Conservation (phyloP, 176 grass and related monocot genomes). For the Bonia amplexicaulis region DNA sequence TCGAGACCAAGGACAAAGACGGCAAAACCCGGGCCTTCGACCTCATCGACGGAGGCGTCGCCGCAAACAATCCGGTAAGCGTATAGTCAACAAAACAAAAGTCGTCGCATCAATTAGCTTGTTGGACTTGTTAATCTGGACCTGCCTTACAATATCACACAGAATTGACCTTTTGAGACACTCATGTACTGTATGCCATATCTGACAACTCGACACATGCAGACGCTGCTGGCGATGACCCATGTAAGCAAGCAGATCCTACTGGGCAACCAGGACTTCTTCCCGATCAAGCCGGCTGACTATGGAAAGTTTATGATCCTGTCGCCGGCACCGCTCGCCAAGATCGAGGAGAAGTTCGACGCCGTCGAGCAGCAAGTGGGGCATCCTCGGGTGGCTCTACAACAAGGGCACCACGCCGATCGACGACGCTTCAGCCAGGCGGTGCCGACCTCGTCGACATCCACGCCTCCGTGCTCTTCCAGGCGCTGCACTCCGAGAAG, state of each 20-base stretch:
- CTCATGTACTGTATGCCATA: background rate
- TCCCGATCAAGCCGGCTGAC: constrained; percentile 29
- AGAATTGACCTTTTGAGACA: too few species aligned
- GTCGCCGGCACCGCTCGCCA: constrained; percentile 42
- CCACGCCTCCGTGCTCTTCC: constrained; percentile 49
- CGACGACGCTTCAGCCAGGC: constrained; percentile 50
- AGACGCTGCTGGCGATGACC: constrained; percentile 55
- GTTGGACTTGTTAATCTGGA: background rate
- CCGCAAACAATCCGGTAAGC: constrained; percentile 65
- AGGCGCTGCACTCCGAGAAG: constrained; percentile 23
- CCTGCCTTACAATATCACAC: too few species aligned
- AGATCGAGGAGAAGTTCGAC: constrained; percentile 40
- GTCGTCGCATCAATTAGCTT: background rate
- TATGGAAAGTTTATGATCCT: constrained; percentile 54
- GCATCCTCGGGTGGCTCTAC: constrained; percentile 45
- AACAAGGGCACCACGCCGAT: constrained; percentile 41
- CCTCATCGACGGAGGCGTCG: constrained; percentile 65
- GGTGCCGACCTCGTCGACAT: constrained; percentile 67
- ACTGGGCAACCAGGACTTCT: constrained; percentile 34
- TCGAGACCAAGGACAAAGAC: constrained; percentile 35
- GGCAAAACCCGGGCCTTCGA: constrained; percentile 50
- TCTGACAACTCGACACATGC: background rate
- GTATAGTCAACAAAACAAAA: background rate
- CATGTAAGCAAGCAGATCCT: constrained; percentile 52
- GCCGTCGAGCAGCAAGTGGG: constrained; percentile 38